A percentile compares a stretch with the other conserved stretches of the same genome.
Conservation (phyloP, 805 yeast species). For the Lipomyces oligophaga region DNA sequence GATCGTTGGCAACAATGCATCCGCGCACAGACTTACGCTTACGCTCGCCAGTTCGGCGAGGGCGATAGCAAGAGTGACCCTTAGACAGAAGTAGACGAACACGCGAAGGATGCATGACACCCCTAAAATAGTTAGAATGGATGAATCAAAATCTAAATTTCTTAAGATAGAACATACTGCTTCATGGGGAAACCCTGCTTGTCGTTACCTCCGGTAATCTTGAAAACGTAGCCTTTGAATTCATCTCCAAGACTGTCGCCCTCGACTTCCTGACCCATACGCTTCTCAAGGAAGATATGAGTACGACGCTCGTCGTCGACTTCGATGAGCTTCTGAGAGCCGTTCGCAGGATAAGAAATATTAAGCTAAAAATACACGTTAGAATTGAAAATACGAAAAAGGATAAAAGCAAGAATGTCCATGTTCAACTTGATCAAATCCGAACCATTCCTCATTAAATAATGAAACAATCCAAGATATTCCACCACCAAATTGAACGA, state of each 20-base stretch:
- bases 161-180: constrained; percentile 50
- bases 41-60: constrained; percentile 99
- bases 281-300: constrained; percentile 97
- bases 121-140: no score
- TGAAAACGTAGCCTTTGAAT: constrained; percentile 98
- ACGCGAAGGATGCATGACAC: constrained; percentile 99
- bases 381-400: no score
- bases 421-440: no score
- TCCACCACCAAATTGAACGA: no score
- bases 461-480: no score
- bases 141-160: no score
- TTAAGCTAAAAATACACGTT: constrained; percentile 59
- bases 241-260: constrained; percentile 98
- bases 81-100: constrained; percentile 90
- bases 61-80: constrained; percentile 98
- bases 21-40: constrained; percentile 99
- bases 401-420: no score
- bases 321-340: constrained; percentile 97
- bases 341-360: constrained; percentile 99
- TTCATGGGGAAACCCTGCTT: constrained; percentile 99
- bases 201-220: constrained; percentile 99
- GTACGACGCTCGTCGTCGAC: constrained; percentile 99
- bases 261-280: constrained; percentile 99
- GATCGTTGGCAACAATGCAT: constrained; percentile 95
- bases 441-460: no score